These are phyloP conservation scores for Alternaria incomplexa DNA, from an alignment of 2,329 filamentous ascomycete genomes.

Conservation along the genomic window DNA sequence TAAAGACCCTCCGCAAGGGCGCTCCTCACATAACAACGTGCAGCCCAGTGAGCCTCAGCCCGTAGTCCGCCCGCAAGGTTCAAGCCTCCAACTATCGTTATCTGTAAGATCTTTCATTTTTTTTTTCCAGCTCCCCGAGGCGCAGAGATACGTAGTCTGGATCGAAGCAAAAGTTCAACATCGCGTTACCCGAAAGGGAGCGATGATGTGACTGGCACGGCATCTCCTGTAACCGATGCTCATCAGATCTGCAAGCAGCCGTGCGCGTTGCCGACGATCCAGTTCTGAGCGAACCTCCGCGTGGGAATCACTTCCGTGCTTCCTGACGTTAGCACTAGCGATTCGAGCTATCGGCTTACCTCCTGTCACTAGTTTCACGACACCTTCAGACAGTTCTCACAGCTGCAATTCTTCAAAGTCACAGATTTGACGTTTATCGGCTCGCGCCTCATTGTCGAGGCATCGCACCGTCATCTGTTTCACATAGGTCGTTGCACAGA, in stretches of 20 bases:
- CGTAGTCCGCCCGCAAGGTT: neutral
- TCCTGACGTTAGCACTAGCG: slow-evolving; percentile 2
- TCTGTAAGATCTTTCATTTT: neutral
- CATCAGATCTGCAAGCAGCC: slow-evolving; percentile 23
- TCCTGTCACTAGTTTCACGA: slow-evolving; percentile 7
- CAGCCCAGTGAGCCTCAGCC: neutral
- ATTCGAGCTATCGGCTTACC: slow-evolving; percentile 2
- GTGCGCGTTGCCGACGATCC: slow-evolving; percentile 20
- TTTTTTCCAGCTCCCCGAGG: neutral
- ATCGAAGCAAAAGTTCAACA: slow-evolving; percentile 1
- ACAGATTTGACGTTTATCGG: neutral
- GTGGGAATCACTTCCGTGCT: slow-evolving; percentile 3
- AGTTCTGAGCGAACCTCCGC: slow-evolving; percentile 11
- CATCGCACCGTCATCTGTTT: neutral
- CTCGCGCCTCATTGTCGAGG: neutral
- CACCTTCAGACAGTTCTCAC: neutral
- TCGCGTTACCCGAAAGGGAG: slow-evolving; percentile 7
- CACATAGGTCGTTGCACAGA: neutral
- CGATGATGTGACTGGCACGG: neutral
- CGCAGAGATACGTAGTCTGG: neutral
- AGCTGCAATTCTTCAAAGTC: neutral
- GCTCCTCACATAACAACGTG: slow-evolving; percentile 11
- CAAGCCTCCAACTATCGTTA: neutral
- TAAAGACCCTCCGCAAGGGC: slow-evolving; percentile 10
- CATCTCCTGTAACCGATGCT: slow-evolving; percentile 1